Evolutionary conservation across 768 basidiomycete genomes (phyloP).

Genomic region (Amylocystis lapponica): DNA sequence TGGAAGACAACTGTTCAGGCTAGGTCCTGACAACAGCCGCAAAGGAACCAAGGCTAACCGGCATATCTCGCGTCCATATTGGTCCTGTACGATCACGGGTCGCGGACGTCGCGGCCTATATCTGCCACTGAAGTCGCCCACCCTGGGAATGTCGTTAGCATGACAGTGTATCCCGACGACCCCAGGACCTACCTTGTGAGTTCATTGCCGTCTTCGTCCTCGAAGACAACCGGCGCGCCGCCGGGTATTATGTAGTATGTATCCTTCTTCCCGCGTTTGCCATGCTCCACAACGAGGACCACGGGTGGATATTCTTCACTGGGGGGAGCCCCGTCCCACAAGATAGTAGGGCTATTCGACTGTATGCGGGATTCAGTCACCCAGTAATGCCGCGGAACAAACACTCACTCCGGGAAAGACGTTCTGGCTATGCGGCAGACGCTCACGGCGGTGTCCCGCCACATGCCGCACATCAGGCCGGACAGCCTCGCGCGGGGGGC

Average conservation of each 20-base stretch:
- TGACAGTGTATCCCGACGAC: neutral
- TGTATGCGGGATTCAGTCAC: too few species aligned
- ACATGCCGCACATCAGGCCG: slow-evolving; percentile 16
- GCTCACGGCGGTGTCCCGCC: slow-evolving; percentile 1
- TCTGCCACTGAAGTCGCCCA: slow-evolving; percentile 43
- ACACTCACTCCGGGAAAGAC: too few species aligned
- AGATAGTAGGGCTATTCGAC: too few species aligned
- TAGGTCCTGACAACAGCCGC: neutral
- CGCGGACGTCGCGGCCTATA: slow-evolving; percentile 18
- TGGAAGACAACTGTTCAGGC: slow-evolving; percentile 2
- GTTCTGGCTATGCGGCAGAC: neutral
- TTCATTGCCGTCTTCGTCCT: slow-evolving; percentile 59
- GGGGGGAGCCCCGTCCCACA: too few species aligned
- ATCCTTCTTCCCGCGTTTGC: slow-evolving; percentile 23
- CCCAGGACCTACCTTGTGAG: slow-evolving; percentile 45
- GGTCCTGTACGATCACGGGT: slow-evolving; percentile 44
- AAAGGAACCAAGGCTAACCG: slow-evolving; percentile 29
- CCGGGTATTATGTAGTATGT: slow-evolving; percentile 58
- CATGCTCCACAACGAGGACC: slow-evolving; percentile 24
- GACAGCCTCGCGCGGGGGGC: slow-evolving; percentile 9
- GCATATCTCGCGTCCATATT: slow-evolving; percentile 52
- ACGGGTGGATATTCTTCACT: slow-evolving; percentile 21
- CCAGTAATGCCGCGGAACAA: too few species aligned
- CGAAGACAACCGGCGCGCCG: slow-evolving; percentile 60
- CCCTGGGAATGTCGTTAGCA: slow-evolving; percentile 33